Evolutionary conservation across 106 monocot genomes (phyloP), one percentile per base, ranked within the genome.

Genomic region (Allium fistulosum): DNA sequence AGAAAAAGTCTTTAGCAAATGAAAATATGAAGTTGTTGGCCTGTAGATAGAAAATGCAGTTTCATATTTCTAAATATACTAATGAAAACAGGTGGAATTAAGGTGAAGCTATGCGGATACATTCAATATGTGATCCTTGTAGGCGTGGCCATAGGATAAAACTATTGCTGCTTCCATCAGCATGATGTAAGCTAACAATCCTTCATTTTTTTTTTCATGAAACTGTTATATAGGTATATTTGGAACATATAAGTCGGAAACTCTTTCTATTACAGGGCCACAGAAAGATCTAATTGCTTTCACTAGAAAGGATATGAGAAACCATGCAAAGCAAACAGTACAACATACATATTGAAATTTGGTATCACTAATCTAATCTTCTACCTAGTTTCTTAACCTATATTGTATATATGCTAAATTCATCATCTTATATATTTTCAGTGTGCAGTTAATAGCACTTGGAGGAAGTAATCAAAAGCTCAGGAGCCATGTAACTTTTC

Each of bases 111-210:
- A 14, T 83, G 87, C 26, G 87, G 87, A 10, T 78, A 58, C 57
- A 73, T 83, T 53, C 87, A 87, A 71, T 87, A 87, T 18, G 56
- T 72, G 46, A 83, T 80, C 65, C 75, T 87, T 9, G 74, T 87
- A 9, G 87, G 87, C 7, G 87, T 87, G 9, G 80, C 83, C 26
- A 72, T 87, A 28, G 87, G 87, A 10, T 87, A 22, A 22, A 80
- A 87, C 87, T 48, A 87, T 87, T 15, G 83, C 87, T 37, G 64
- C 87, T 22, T 87, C 87, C 56, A 87, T 87, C 61, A 87, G 87
- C 75, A 87, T 87, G 87, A 69, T 72, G 87, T 83, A 62, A 78
- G 82, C 74, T 10, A 11, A 57, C 56, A 57, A 57, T 61, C 14
- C 15, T 61, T 61, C 60, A 61, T 22, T 22, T 61, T 11, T 61